Evolutionary conservation across 225 moss, liverwort and hornwort genomes (phyloP), one percentile per base, ranked within the genome.

Genomic region (Sphagnum tenellum): DNA sequence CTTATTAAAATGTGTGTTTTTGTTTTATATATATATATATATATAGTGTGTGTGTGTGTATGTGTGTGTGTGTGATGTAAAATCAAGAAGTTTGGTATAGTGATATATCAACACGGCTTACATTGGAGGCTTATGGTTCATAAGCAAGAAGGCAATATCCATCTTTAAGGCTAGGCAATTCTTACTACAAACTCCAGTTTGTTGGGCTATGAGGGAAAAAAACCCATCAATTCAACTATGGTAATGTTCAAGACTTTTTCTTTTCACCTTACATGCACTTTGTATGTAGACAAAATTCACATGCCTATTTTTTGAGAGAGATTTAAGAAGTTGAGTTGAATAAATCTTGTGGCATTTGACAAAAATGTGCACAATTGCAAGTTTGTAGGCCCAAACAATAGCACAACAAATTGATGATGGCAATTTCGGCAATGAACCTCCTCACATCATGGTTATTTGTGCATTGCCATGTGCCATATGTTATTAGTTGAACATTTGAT

Each of bases 211-310:
- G 92, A 72, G 71, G 77, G 47, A 92, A 92, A 71, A 92, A 88
- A 88, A 88, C 87, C 69, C 96, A 98, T 79, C 89, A 92, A 63
- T 98, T 98, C 57, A 92, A 90, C 70, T 98, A 92, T 71, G 96
- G 92, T 98, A 78, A 9, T 6, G 6, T 52, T 52, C 7, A 6
- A 2, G 7, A 52, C 29, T 29, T 29, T 29, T 29, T 29, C 1
- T 9, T 5, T 52, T 2, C 9, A 52, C 2, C 9, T 0, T 52
- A 52, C 9, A 0, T 52, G 52, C 52, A 52, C 9, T 52, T 52
- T 52, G 2, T 52, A 6, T 9, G 7, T 52, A 0, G 52, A 6
- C n/a, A 52, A 6, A 52, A 5, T 9, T 52, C 2, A 6, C 52
- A 52, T 5, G 6, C 7, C 0, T 52, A 2, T 52, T 9, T 5